These are phyloP conservation scores for Loxodes magnus DNA, from an alignment of 73 alveolate species.

Conservation along the genomic window DNA sequence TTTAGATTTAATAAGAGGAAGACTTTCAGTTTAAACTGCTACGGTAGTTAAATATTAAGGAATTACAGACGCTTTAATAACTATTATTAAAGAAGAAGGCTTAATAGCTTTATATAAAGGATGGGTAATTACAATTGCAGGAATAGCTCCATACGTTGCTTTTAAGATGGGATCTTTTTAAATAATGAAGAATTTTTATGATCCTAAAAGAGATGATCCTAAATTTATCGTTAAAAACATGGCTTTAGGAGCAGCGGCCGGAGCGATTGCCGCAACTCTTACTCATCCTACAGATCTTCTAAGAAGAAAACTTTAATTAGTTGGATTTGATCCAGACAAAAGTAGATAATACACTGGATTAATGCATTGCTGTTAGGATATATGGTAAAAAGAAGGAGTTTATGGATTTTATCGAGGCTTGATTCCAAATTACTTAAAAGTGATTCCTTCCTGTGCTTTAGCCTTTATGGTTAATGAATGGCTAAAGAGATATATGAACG, in stretches of 20 bases:
- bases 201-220: conserved; percentile 22
- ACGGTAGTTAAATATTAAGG: conserved; percentile 13
- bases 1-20: conserved; percentile 43
- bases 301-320: conserved; percentile 39
- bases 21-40: conserved; percentile 26
- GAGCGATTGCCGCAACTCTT: conserved; percentile 49
- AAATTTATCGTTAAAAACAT: conserved; percentile 33
- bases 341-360: conserved; percentile 14
- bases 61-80: conserved; percentile 19
- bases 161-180: conserved; percentile 52
- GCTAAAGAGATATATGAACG: too few species aligned
- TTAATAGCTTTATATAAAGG: conserved; percentile 46
- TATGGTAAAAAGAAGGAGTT: conserved; percentile 26
- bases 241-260: conserved; percentile 45
- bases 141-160: conserved; percentile 54
- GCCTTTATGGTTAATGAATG: conserved; percentile 39
- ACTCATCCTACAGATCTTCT: conserved; percentile 59
- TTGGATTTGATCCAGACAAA: conserved; percentile 8
- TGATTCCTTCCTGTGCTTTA: conserved; percentile 46
- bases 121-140: too few species aligned
- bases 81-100: conserved; percentile 28
- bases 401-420: conserved; percentile 40
- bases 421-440: conserved; percentile 37
- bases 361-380: conserved; percentile 13
- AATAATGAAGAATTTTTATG: conserved; percentile 21